Evolutionary conservation across 169 alveolate genomes (phyloP).

Genomic region (Babesia ovata): DNA sequence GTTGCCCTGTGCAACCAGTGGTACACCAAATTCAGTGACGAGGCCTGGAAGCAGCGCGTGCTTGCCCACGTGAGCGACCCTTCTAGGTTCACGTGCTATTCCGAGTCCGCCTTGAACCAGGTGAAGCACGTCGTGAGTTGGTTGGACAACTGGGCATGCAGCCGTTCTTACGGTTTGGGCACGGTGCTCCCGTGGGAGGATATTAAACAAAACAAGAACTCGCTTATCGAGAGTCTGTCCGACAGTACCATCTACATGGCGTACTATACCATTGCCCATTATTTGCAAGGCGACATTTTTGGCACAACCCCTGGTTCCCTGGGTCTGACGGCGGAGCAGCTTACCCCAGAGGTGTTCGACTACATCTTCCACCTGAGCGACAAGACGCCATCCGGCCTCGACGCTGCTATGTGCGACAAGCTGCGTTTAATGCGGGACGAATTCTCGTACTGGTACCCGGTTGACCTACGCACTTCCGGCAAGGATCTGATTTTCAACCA

Average conservation of each 20-base stretch:
- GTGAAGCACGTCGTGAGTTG: conserved; percentile 90
- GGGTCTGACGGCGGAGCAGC: conserved; percentile 85
- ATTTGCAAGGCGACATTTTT: conserved; percentile 89
- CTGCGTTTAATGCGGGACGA: conserved; percentile 87
- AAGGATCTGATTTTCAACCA: conserved; percentile 98
- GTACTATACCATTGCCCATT: conserved; percentile 97
- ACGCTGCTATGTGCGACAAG: conserved; percentile 68
- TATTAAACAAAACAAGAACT: conserved; percentile 72
- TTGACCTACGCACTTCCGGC: conserved; percentile 89
- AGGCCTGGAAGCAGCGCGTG: conserved; percentile 91
- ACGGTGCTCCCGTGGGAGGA: conserved; percentile 82
- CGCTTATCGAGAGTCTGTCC: conserved; percentile 95
- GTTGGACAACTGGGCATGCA: conserved; percentile 96
- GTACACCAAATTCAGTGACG: conserved; percentile 97
- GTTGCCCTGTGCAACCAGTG: conserved; percentile 96
- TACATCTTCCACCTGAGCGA: conserved; percentile 89
- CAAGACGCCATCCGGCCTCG: conserved; percentile 78
- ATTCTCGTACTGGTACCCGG: conserved; percentile 94
- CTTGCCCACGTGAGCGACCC: conserved; percentile 85
- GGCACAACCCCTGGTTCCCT: conserved; percentile 87
- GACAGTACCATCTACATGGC: conserved; percentile 99
- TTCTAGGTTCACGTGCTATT: conserved; percentile 68
- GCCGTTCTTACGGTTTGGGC: conserved; percentile 98
- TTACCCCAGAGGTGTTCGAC: conserved; percentile 94
- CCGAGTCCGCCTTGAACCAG: conserved; percentile 83